A percentile compares a stretch with the other conserved stretches of the same genome.
phyloP scores from a whole-genome alignment of 768 basidiomycete genomes.

The Hysterangium stoloniferum region DNA sequence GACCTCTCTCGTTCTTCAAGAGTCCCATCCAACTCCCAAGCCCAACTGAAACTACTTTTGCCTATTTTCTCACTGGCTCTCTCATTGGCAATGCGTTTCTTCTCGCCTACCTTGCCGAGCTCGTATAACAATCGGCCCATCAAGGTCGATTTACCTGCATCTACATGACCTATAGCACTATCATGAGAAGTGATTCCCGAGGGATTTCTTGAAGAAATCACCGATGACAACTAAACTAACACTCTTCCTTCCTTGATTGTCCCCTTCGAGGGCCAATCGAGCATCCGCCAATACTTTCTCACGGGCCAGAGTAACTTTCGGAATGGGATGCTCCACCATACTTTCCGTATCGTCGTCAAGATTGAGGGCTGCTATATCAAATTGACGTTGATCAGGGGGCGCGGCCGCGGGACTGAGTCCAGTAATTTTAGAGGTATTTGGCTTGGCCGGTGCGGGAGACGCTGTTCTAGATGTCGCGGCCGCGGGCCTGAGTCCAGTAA shows the following conservation, averaged over 20 bases:
- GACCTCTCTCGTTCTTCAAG: slow-evolving; percentile 90
- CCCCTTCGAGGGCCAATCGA: slow-evolving; percentile 38
- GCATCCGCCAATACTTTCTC: slow-evolving; percentile 86
- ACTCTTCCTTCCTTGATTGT: slow-evolving; percentile 46
- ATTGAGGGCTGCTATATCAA: slow-evolving; percentile 74
- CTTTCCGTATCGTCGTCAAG: slow-evolving; percentile 38
- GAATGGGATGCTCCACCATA: slow-evolving; percentile 43
- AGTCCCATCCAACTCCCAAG: slow-evolving; percentile 94
- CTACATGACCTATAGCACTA: slow-evolving; percentile 74
- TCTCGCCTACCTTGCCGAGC: slow-evolving; percentile 81
- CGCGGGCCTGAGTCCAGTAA: too few species aligned
- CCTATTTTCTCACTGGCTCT: slow-evolving; percentile 83
- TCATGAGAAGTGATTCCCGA: not conserved
- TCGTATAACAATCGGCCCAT: slow-evolving; percentile 96
- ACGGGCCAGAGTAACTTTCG: slow-evolving; percentile 58
- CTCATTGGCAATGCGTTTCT: slow-evolving; percentile 76
- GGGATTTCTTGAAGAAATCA: slow-evolving; percentile 22
- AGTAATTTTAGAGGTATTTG: slow-evolving; percentile 39
- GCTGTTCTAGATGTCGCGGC: slow-evolving; percentile 33
- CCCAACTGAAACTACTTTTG: slow-evolving; percentile 95
- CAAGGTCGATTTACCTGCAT: slow-evolving; percentile 96
- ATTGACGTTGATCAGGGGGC: slow-evolving; percentile 44
- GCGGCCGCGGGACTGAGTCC: slow-evolving; percentile 16
- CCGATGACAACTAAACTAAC: slow-evolving; percentile 91
- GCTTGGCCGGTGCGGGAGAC: slow-evolving; percentile 32